phyloP scores from a whole-genome alignment of 371 early-diverging fungal genomes.

The Saksenaea oblongispora region DNA sequence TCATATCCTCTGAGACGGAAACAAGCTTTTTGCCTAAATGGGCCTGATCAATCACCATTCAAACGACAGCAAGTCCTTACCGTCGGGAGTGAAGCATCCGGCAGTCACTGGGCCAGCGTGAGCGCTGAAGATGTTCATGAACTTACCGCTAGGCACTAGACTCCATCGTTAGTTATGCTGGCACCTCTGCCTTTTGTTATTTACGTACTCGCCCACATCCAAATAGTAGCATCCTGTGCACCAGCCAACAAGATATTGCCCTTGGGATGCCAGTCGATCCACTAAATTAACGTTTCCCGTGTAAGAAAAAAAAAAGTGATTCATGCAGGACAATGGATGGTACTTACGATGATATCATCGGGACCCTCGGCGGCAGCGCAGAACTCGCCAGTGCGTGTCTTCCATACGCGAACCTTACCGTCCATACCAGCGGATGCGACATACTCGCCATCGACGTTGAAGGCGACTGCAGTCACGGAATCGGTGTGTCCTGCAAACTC shows the following conservation, averaged over 20 bases:
- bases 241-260: conserved; percentile 91
- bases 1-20: conserved; percentile 83
- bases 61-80: conserved; percentile 31
- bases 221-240: conserved; percentile 83
- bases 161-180: neutral
- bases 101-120: conserved; percentile 85
- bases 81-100: conserved; percentile 90
- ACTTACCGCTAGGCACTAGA: conserved; percentile 79
- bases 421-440: conserved; percentile 95
- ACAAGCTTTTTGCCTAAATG: conserved; percentile 66
- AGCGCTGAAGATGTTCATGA: conserved; percentile 93
- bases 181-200: too few relatives aligned
- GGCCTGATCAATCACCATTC: neutral
- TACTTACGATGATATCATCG: conserved; percentile 78
- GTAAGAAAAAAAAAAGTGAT: too few relatives aligned
- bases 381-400: conserved; percentile 60
- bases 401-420: conserved; percentile 89
- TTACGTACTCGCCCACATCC: conserved; percentile 88
- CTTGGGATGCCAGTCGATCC: conserved; percentile 96
- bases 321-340: neutral
- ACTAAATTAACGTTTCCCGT: too few relatives aligned
- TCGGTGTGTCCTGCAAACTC: conserved; percentile 79
- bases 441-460: conserved; percentile 83
- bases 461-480: conserved; percentile 84
- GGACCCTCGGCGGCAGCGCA: conserved; percentile 84